phyloP scores from a whole-genome alignment of 345 rosid species.

The Eucalyptus erythrocorys region DNA sequence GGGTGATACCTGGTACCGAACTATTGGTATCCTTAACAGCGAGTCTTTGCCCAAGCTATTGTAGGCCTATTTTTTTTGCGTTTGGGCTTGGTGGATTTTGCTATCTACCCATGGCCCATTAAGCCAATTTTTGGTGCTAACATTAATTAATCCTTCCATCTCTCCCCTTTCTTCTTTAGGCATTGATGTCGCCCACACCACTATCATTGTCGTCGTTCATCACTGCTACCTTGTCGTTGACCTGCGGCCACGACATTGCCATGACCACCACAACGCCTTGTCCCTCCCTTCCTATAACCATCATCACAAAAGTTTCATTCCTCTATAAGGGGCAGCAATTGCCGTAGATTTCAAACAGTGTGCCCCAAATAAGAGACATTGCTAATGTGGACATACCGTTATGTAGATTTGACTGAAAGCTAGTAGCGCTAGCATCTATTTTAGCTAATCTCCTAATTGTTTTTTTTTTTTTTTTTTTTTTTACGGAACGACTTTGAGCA shows the following conservation, averaged over 20 bases:
- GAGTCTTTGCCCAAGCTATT: no score
- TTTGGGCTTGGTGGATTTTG: no score
- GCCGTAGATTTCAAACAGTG: neutral
- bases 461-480: no score
- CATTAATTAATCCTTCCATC: neutral
- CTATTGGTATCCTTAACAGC: no score
- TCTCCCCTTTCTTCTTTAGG: neutral
- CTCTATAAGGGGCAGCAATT: neutral
- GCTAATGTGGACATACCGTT: neutral
- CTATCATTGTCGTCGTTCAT: neutral
- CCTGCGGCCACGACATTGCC: neutral
- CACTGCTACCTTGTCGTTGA: neutral
- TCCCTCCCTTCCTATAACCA: neutral
- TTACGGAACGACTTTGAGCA: rapidly evolving
- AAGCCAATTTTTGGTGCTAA: no score
- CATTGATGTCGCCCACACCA: neutral
- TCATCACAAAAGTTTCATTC: neutral
- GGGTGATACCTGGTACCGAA: no score
- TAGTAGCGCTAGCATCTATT: neutral
- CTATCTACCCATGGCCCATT: no score
- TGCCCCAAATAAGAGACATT: no score
- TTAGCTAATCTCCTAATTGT: neutral
- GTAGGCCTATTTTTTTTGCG: no score
- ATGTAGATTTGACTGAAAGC: rapidly evolving
- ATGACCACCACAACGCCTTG: neutral